These are phyloP conservation scores for Claviceps arundinis DNA, from an alignment of 2,329 filamentous ascomycete species.

Conservation along the genomic window DNA sequence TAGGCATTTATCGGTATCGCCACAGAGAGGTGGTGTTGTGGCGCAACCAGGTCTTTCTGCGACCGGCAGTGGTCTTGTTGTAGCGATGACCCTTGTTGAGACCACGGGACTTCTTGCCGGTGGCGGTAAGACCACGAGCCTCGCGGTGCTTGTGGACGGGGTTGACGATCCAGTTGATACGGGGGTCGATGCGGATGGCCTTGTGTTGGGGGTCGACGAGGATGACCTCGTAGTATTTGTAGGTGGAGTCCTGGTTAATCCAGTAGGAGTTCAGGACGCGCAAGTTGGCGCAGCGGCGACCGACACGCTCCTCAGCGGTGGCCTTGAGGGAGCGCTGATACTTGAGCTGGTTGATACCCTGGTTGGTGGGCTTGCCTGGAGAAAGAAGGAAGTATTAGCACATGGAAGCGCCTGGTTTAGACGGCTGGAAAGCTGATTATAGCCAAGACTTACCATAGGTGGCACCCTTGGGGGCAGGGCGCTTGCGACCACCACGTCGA, in stretches of 20 bases:
- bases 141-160: slow-evolving; percentile 99
- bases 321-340: slow-evolving; percentile 98
- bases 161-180: slow-evolving; percentile 99
- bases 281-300: slow-evolving; percentile 96
- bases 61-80: slow-evolving; percentile 95
- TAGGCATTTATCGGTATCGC: slow-evolving; percentile 70
- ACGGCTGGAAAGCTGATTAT: no score
- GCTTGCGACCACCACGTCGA: slow-evolving; percentile 97
- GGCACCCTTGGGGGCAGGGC: slow-evolving; percentile 90
- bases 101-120: slow-evolving; percentile 98
- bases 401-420: not conserved
- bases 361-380: slow-evolving; percentile 98
- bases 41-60: slow-evolving; percentile 99
- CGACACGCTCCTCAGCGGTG: slow-evolving; percentile 99
- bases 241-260: slow-evolving; percentile 99
- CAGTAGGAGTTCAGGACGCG: slow-evolving; percentile 99
- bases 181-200: slow-evolving; percentile 95
- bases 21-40: slow-evolving; percentile 99
- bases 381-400: not conserved
- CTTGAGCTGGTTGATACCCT: slow-evolving; percentile 99
- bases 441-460: slow-evolving; percentile 65
- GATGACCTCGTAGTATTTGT: slow-evolving; percentile 99
- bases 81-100: slow-evolving; percentile 98
- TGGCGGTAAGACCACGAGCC: slow-evolving; percentile 89
- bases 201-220: slow-evolving; percentile 99